phyloP scores from a whole-genome alignment of 1,284 basidiomycete genomes.

The Agaricales sp. region DNA sequence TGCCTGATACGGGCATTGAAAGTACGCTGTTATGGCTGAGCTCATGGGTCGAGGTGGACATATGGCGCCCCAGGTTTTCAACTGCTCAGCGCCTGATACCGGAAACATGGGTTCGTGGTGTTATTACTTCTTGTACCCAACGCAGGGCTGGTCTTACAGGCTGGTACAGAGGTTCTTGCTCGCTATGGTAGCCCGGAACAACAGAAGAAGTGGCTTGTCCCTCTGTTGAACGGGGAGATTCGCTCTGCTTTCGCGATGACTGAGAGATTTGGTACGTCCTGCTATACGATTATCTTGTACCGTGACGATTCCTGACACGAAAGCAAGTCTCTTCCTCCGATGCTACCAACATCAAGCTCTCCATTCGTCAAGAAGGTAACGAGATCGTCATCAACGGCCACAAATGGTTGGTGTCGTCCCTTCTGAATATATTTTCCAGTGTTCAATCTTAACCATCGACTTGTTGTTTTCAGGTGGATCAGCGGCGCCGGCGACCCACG shows the following conservation, averaged over 20 bases:
- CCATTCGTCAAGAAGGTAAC: slow-evolving; percentile 77
- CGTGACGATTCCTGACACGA: no score
- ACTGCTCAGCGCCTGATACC: slow-evolving; percentile 93
- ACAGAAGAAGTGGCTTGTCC: slow-evolving; percentile 85
- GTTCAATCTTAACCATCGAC: no score
- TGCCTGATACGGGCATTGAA: no score
- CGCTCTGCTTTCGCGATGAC: slow-evolving; percentile 95
- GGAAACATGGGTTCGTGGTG: slow-evolving; percentile 81
- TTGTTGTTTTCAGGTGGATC: slow-evolving; percentile 65
- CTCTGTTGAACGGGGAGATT: slow-evolving; percentile 86
- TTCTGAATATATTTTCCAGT: slow-evolving; percentile 2
- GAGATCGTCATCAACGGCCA: slow-evolving; percentile 93
- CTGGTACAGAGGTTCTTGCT: slow-evolving; percentile 82
- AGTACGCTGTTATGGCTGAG: slow-evolving; percentile 98
- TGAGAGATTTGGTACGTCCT: slow-evolving; percentile 66
- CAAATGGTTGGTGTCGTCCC: slow-evolving; percentile 63
- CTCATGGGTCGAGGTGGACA: slow-evolving; percentile 79
- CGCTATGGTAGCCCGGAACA: slow-evolving; percentile 86
- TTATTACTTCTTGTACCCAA: no score
- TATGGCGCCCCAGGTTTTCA: slow-evolving; percentile 78
- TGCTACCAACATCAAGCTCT: slow-evolving; percentile 91
- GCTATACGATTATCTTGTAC: slow-evolving; percentile 8
- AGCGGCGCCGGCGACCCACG: slow-evolving; percentile 95
- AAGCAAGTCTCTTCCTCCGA: slow-evolving; percentile 91
- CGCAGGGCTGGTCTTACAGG: slow-evolving; percentile 2